These are phyloP conservation scores for Hirschioporus abietinus DNA, from an alignment of 768 basidiomycete genomes.

Conservation along the genomic window DNA sequence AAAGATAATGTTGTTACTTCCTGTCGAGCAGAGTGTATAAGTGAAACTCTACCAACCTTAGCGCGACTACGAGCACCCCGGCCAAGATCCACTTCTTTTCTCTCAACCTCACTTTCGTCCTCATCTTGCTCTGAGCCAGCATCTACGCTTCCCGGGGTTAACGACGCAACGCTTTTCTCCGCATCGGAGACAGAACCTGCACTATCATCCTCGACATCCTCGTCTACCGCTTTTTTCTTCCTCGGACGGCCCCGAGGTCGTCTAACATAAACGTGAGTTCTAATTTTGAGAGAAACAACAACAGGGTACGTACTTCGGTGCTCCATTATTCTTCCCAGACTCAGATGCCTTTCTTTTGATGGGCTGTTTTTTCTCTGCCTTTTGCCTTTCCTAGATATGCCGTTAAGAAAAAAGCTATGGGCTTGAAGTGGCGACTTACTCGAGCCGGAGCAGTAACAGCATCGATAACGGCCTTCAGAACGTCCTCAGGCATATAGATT, in stretches of 20 bases:
- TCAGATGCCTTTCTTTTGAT: conserved; percentile 6
- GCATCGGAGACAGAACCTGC: conserved; percentile 18
- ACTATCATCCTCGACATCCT: conserved; percentile 28
- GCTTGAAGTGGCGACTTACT: conserved; percentile 10
- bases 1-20: background rate
- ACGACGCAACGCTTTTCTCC: conserved; percentile 23
- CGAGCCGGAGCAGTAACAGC: conserved; percentile 14
- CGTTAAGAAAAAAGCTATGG: conserved; percentile 3
- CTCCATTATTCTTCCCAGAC: conserved; percentile 8
- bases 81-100: conserved; percentile 19
- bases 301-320: conserved; percentile 3
- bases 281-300: background rate
- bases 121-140: conserved; percentile 24
- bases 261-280: conserved; percentile 8
- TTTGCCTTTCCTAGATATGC: background rate
- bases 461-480: conserved; percentile 52
- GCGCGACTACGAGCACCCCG: conserved; percentile 28
- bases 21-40: background rate
- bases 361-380: background rate
- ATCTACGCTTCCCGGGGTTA: conserved; percentile 36
- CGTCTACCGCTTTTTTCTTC: conserved; percentile 30
- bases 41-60: conserved; percentile 19
- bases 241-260: conserved; percentile 35
- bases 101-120: conserved; percentile 21
- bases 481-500: conserved; percentile 60